Evolutionary conservation across 2,329 filamentous ascomycete species (phyloP).

Genomic region (Botryotinia narcissicola): DNA sequence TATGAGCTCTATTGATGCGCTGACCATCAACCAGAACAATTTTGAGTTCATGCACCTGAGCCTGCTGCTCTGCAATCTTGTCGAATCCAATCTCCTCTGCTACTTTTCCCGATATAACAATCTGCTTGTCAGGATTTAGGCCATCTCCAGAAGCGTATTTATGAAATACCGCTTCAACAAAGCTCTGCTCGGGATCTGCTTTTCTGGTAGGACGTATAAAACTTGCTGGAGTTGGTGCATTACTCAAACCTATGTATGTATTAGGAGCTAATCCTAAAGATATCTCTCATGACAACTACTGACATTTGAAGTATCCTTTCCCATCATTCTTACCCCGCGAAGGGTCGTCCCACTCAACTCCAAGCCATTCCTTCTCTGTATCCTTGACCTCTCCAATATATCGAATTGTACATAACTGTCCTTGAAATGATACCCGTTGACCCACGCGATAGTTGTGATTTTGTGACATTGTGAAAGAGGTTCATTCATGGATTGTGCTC

Average conservation of each 20-base stretch:
- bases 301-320: slow-evolving; percentile 82
- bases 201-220: slow-evolving; percentile 79
- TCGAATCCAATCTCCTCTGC: slow-evolving; percentile 95
- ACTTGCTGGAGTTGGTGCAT: slow-evolving; percentile 70
- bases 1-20: slow-evolving; percentile 51
- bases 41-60: slow-evolving; percentile 72
- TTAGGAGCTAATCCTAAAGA: background rate
- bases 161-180: slow-evolving; percentile 73
- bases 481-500: slow-evolving; percentile 21
- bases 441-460: slow-evolving; percentile 50
- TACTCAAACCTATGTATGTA: slow-evolving; percentile 51
- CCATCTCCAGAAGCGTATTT: slow-evolving; percentile 73
- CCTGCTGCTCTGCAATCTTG: slow-evolving; percentile 79
- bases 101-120: slow-evolving; percentile 74
- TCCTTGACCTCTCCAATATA: slow-evolving; percentile 76
- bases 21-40: slow-evolving; percentile 80
- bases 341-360: slow-evolving; percentile 94
- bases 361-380: slow-evolving; percentile 71
- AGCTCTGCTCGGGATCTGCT: slow-evolving; percentile 65
- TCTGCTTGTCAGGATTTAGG: slow-evolving; percentile 46
- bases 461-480: slow-evolving; percentile 27
- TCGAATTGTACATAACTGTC: slow-evolving; percentile 76
- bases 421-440: slow-evolving; percentile 77
- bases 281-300: slow-evolving; percentile 28
- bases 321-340: slow-evolving; percentile 88